Evolutionary conservation across 1,139 yeast genomes (phyloP).

Genomic region (Pichia sp.): DNA sequence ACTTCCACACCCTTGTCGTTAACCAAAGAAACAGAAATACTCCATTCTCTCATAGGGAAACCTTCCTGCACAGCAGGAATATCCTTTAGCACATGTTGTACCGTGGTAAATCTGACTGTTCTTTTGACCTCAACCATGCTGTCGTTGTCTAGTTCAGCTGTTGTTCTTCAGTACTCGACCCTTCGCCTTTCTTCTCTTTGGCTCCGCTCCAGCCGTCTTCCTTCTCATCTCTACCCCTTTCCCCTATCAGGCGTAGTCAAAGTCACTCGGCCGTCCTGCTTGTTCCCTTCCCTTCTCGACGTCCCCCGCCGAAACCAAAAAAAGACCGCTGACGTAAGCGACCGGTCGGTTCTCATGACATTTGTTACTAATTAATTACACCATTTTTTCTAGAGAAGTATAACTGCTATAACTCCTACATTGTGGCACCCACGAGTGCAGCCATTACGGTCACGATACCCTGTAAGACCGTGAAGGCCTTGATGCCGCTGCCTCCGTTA

Average conservation of each 20-base stretch:
- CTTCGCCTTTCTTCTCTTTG: too few species aligned
- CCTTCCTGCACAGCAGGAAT: slow-evolving; percentile 85
- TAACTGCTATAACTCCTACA: neutral
- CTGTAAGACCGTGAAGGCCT: neutral
- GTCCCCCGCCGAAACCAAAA: neutral
- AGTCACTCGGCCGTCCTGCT: neutral
- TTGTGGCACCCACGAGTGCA: neutral
- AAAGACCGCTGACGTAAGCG: neutral
- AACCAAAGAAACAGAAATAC: slow-evolving; percentile 67
- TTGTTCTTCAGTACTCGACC: too few species aligned
- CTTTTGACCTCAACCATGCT: slow-evolving; percentile 52
- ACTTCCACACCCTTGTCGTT: slow-evolving; percentile 78
- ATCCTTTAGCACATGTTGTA: slow-evolving; percentile 77
- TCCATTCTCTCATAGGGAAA: slow-evolving; percentile 96
- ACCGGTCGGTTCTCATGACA: neutral
- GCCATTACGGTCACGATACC: neutral
- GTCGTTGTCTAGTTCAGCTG: neutral
- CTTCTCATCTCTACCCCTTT: too few species aligned
- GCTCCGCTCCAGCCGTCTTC: too few species aligned
- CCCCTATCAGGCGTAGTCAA: neutral
- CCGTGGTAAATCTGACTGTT: slow-evolving; percentile 83
- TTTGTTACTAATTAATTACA: neutral
- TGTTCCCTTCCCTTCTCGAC: neutral
- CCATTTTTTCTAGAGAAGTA: neutral
- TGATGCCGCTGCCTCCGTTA: slow-evolving; percentile 2